These are phyloP conservation scores for Epichloe amarillans DNA, from an alignment of 2,329 filamentous ascomycete genomes.

Conservation along the genomic window DNA sequence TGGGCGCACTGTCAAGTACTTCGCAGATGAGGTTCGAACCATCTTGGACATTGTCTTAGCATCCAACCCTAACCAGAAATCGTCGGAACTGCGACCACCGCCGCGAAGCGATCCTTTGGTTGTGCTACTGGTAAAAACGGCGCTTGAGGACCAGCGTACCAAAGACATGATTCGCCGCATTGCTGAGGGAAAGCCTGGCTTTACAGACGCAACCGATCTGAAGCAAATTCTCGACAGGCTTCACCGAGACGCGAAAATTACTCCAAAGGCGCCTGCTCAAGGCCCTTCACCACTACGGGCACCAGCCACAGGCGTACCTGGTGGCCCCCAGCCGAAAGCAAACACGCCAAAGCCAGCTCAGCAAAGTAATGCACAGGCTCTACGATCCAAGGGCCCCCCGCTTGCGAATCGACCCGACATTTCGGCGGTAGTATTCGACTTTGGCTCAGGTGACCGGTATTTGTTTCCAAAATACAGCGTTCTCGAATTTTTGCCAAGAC, in stretches of 20 bases:
- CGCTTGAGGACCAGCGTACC: constrained; percentile 36
- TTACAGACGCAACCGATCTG: constrained; percentile 39
- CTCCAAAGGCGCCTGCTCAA: constrained; percentile 15
- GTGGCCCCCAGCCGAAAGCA: constrained; percentile 17
- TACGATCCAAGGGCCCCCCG: constrained; percentile 48
- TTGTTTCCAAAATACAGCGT: constrained; percentile 69
- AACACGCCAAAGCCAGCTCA: constrained; percentile 16
- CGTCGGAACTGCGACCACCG: constrained; percentile 37
- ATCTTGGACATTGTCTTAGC: constrained; percentile 46
- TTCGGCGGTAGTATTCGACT: constrained; percentile 56
- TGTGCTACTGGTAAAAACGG: constrained; percentile 42
- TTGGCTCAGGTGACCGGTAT: constrained; percentile 62
- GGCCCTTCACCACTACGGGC: constrained; percentile 16
- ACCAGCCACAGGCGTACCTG: constrained; percentile 17
- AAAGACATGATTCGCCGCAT: constrained; percentile 40
- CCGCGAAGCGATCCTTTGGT: constrained; percentile 42
- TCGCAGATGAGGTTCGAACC: constrained; percentile 42
- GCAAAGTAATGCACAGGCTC: constrained; percentile 33
- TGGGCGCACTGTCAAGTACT: constrained; percentile 43
- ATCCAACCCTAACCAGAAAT: constrained; percentile 44
- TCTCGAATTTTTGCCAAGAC: constrained; percentile 46
- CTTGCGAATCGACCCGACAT: constrained; percentile 44
- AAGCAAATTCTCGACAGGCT: constrained; percentile 38
- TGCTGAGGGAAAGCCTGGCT: constrained; percentile 35
- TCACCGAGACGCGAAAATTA: constrained; percentile 27